phyloP scores from a whole-genome alignment of 2,329 filamentous ascomycete species.

The Fusarium ambrosium region DNA sequence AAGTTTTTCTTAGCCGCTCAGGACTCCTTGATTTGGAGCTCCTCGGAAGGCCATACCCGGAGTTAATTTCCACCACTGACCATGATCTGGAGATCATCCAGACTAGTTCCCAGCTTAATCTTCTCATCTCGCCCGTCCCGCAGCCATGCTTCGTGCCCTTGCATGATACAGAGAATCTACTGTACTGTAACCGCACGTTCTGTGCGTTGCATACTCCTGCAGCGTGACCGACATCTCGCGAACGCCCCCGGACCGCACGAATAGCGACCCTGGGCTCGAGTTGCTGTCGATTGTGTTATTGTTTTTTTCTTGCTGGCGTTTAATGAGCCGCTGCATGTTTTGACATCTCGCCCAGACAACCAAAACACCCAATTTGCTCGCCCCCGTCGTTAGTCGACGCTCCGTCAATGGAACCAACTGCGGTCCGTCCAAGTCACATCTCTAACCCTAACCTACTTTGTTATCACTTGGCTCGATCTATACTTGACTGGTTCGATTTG shows the following conservation, averaged over 20 bases:
- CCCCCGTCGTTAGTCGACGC: conserved; percentile 14
- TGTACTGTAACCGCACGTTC: not conserved
- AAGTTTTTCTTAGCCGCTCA: conserved; percentile 19
- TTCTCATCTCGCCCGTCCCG: conserved; percentile 11
- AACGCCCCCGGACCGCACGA: not conserved
- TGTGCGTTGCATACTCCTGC: not conserved
- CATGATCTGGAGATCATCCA: conserved; percentile 31
- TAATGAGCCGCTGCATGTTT: not conserved
- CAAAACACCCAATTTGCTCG: conserved; percentile 12
- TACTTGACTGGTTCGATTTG: conserved; percentile 23
- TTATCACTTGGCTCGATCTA: conserved; percentile 11
- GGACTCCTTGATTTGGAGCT: conserved; percentile 7
- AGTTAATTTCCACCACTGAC: conserved; percentile 45
- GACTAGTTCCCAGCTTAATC: conserved; percentile 2
- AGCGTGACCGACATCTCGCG: conserved; percentile 9
- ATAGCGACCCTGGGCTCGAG: not conserved
- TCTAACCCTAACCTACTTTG: conserved; percentile 7
- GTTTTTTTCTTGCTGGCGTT: not conserved
- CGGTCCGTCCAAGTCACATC: conserved; percentile 7
- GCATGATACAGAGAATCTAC: conserved; percentile 10
- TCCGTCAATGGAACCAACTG: conserved; percentile 12
- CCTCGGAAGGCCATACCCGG: conserved; percentile 24
- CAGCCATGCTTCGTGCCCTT: conserved; percentile 4
- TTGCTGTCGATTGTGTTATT: conserved; percentile 1
- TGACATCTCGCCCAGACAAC: conserved; percentile 14